A percentile compares a stretch with the other conserved stretches of the same genome.
Conservation (phyloP, 305 asterid species). For the Rubia peregrina region DNA sequence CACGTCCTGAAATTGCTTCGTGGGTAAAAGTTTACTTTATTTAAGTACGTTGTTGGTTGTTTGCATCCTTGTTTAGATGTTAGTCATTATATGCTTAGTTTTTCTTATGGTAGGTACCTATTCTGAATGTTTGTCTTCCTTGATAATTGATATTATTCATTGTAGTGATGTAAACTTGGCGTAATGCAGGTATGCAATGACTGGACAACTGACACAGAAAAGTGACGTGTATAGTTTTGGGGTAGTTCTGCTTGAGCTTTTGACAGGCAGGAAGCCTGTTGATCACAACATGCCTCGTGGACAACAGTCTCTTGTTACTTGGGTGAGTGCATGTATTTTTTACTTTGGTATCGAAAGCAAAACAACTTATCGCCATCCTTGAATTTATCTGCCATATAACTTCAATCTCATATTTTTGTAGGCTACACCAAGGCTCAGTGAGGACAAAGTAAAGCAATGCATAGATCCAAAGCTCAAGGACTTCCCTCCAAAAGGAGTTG, state of each 20-base stretch:
- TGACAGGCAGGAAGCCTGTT: slow-evolving; percentile 51
- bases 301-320: slow-evolving; percentile 52
- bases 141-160: slow-evolving; percentile 5
- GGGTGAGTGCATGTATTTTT: slow-evolving; percentile 30
- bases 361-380: not conserved
- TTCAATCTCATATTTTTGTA: slow-evolving; percentile 11
- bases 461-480: slow-evolving; percentile 53
- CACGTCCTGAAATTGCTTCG: not conserved
- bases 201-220: slow-evolving; percentile 47
- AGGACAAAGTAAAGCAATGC: slow-evolving; percentile 60
- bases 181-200: slow-evolving; percentile 44
- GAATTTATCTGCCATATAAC: not conserved
- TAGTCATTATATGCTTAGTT: not conserved
- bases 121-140: not conserved
- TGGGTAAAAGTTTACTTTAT: not conserved
- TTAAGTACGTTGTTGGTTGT: not conserved
- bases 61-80: not conserved
- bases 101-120: slow-evolving; percentile 1
- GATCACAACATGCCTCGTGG: slow-evolving; percentile 53
- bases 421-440: slow-evolving; percentile 64
- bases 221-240: slow-evolving; percentile 56
- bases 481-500: slow-evolving; percentile 55
- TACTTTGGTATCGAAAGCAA: not conserved
- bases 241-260: slow-evolving; percentile 46
- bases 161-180: not conserved